Conservation (phyloP, 208 protist species). For the Trypanosoma avium region DNA sequence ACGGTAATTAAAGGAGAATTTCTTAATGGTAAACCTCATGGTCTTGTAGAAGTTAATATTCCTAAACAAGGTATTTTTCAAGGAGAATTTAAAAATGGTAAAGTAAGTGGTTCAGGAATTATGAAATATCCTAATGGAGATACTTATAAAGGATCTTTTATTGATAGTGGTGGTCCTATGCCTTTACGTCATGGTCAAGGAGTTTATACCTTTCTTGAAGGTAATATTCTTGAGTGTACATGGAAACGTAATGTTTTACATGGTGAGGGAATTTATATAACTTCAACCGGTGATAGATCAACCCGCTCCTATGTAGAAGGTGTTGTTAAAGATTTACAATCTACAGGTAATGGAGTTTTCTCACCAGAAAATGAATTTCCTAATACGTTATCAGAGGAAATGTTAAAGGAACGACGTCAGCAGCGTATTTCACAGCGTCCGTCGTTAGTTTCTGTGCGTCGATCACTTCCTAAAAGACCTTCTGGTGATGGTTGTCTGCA, state of each 20-base stretch:
- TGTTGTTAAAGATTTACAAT: constrained; percentile 28
- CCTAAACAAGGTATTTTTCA: constrained; percentile 25
- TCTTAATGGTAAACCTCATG: constrained; percentile 43
- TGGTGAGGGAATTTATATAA: constrained; percentile 66
- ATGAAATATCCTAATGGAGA: constrained; percentile 74
- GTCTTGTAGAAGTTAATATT: constrained; percentile 30
- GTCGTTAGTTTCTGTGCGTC: background rate
- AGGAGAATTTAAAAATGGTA: constrained; percentile 48
- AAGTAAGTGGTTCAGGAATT: constrained; percentile 29
- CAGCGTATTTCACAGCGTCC: background rate
- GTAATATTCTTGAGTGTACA: constrained; percentile 63
- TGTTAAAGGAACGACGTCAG: background rate
- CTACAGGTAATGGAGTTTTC: constrained; percentile 29
- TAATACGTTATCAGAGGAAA: constrained; percentile 65
- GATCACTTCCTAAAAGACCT: background rate
- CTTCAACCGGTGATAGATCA: constrained; percentile 38
- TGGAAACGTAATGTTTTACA: constrained; percentile 82
- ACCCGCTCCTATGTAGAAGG: constrained; percentile 67
- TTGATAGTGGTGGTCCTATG: constrained; percentile 22
- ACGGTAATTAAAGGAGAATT: constrained; percentile 74
- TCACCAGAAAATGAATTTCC: constrained; percentile 76
- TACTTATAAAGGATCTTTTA: constrained; percentile 59
- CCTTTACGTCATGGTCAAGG: constrained; percentile 73
- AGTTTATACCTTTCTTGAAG: constrained; percentile 70
- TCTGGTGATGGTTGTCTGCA: too few relatives aligned